phyloP scores from a whole-genome alignment of 345 rosid species.

The Brassica rapa region DNA sequence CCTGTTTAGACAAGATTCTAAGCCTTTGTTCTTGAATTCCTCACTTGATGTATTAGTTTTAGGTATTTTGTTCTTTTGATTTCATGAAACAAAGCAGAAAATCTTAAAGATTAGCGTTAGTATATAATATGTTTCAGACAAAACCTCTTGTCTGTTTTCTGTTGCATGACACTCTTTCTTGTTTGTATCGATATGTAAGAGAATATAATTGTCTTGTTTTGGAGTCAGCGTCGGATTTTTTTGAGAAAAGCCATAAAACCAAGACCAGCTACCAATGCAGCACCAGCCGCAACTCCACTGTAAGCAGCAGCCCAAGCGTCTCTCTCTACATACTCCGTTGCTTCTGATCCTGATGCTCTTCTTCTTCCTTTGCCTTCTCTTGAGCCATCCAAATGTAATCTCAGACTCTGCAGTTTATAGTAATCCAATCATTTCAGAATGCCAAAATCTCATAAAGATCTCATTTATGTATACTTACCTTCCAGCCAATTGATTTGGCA shows the following conservation, averaged over 20 bases:
- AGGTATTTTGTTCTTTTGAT: slow-evolving; percentile 1
- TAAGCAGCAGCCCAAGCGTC: slow-evolving; percentile 94
- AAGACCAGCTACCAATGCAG: slow-evolving; percentile 83
- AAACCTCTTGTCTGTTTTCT: slow-evolving; percentile 3
- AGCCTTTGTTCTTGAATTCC: slow-evolving; percentile 11
- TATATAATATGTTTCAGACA: slow-evolving; percentile 24
- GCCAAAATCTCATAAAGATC: neutral
- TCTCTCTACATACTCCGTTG: slow-evolving; percentile 55
- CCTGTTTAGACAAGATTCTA: slow-evolving; percentile 8
- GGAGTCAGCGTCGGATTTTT: slow-evolving; percentile 53
- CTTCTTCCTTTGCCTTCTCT: slow-evolving; percentile 45
- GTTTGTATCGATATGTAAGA: slow-evolving; percentile 15
- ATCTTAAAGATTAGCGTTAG: neutral
- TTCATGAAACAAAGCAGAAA: neutral
- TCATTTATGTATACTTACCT: slow-evolving; percentile 53
- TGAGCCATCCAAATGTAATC: slow-evolving; percentile 82
- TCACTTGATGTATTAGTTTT: slow-evolving; percentile 16
- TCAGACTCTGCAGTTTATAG: slow-evolving; percentile 64
- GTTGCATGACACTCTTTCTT: slow-evolving; percentile 11
- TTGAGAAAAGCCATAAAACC: slow-evolving; percentile 82
- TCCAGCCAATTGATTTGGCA: slow-evolving; percentile 85
- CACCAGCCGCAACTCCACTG: slow-evolving; percentile 91
- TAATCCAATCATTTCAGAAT: slow-evolving; percentile 9
- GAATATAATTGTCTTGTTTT: neutral
- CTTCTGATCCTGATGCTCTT: slow-evolving; percentile 50